A percentile compares a stretch with the other conserved stretches of the same genome.
phyloP scores from a whole-genome alignment of 2,329 filamentous ascomycete genomes.

The Nothophaeocryptopus gaeumannii region DNA sequence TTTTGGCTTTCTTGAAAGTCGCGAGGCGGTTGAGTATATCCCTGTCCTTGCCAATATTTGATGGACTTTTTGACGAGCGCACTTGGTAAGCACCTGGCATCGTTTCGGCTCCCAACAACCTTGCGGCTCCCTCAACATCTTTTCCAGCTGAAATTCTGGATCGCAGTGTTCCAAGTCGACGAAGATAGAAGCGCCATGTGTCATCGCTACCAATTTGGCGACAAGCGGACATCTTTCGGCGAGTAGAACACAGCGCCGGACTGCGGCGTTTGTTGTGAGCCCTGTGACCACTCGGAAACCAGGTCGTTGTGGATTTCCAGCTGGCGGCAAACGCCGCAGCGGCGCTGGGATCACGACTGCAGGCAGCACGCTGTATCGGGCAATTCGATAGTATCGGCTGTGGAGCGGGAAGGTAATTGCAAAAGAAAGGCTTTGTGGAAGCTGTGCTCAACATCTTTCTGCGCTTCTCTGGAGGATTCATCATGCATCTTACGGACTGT shows the following conservation, averaged over 20 bases:
- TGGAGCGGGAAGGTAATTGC: slow-evolving; percentile 3
- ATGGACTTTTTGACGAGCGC: neutral
- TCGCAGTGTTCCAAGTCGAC: slow-evolving; percentile 2
- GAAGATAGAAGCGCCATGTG: slow-evolving; percentile 16
- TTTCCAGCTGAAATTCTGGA: slow-evolving; percentile 1
- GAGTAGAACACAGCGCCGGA: slow-evolving; percentile 12
- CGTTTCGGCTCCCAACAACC: too few species aligned
- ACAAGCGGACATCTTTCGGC: slow-evolving; percentile 12
- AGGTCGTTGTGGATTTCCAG: slow-evolving; percentile 7
- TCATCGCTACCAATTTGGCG: slow-evolving; percentile 11
- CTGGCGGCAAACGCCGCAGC: neutral
- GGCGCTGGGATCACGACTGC: slow-evolving; percentile 7
- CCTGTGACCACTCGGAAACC: slow-evolving; percentile 12
- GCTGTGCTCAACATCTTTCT: too few species aligned
- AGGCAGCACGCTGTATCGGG: slow-evolving; percentile 3
- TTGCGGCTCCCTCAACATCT: slow-evolving; percentile 10
- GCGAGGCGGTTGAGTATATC: too few species aligned
- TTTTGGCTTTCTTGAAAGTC: slow-evolving; percentile 59
- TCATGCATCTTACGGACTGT: too few species aligned
- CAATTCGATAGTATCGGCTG: slow-evolving; percentile 6
- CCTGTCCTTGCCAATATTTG: too few species aligned
- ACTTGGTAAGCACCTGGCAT: neutral
- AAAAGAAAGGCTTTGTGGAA: neutral
- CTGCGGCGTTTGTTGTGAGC: slow-evolving; percentile 4
- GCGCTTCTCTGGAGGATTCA: too few species aligned